A percentile compares a stretch with the other conserved stretches of the same genome.
Evolutionary conservation across 345 rosid genomes (phyloP).

Genomic region (Dipteronia dyeriana): DNA sequence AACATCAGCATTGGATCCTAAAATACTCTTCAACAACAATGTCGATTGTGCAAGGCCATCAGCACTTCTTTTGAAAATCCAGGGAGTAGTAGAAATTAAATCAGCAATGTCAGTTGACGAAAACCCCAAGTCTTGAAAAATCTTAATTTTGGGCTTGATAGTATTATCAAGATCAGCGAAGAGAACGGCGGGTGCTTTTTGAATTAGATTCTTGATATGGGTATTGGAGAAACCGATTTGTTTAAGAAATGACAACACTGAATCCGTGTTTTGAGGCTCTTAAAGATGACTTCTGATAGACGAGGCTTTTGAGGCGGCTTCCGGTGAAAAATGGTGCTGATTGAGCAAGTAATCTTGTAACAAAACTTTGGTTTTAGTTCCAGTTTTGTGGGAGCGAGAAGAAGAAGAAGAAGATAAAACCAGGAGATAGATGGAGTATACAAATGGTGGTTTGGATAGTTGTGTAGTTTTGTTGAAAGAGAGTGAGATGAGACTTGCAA

Average conservation of each 20-base stretch:
- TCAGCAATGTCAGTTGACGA: conserved; percentile 14
- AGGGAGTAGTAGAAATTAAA: conserved; percentile 28
- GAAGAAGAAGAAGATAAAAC: conserved; percentile 16
- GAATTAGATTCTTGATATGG: conserved; percentile 25
- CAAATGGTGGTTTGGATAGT: conserved; percentile 1
- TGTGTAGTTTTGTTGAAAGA: conserved; percentile 12
- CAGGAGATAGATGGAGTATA: conserved; percentile 7
- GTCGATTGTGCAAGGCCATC: conserved; percentile 19
- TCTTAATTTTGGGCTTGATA: conserved; percentile 35
- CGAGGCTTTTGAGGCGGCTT: conserved; percentile 25
- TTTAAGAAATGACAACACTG: conserved; percentile 27
- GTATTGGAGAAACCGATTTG: conserved; percentile 31
- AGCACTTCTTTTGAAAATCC: conserved; percentile 28
- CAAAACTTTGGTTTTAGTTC: not conserved
- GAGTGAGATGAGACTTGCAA: conserved; percentile 19
- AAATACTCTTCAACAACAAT: conserved; percentile 21
- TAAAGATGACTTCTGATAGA: conserved; percentile 8
- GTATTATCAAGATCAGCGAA: conserved; percentile 9
- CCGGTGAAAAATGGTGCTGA: conserved; percentile 30
- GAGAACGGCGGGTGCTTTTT: conserved; percentile 23
- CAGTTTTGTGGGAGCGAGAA: not conserved
- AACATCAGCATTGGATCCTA: conserved; percentile 26
- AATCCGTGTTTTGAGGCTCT: conserved; percentile 21
- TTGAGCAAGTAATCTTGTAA: conserved; percentile 30
- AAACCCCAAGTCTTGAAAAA: conserved; percentile 32